Evolutionary conservation across 441 rosid species (phyloP).

Genomic region (Pelargonium myrrhifolium): DNA sequence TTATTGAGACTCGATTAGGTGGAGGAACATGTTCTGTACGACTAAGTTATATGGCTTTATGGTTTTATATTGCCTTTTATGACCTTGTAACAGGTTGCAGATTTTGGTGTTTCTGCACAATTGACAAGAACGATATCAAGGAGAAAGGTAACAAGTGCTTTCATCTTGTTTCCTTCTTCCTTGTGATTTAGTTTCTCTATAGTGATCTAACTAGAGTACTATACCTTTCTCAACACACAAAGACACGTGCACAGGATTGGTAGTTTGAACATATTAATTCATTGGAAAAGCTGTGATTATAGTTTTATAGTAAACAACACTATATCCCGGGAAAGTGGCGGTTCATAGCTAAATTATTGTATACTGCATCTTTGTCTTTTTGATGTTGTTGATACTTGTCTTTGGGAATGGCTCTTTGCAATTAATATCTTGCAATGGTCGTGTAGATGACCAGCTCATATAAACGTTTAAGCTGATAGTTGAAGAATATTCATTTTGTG

Average conservation of each 20-base stretch:
- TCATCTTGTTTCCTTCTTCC: neutral
- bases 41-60: constrained; percentile 11
- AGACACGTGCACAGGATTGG: neutral
- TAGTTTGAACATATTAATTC: neutral
- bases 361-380: neutral
- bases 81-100: constrained; percentile 74
- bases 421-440: no score
- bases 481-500: no score
- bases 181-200: neutral
- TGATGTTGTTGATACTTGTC: neutral
- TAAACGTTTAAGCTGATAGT: no score
- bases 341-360: neutral
- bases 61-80: constrained; percentile 20
- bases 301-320: neutral
- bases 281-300: neutral
- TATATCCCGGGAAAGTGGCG: neutral
- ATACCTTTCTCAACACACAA: neutral
- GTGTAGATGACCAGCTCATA: no score
- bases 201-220: neutral
- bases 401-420: no score
- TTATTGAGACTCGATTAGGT: neutral
- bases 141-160: constrained; percentile 47
- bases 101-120: constrained; percentile 98
- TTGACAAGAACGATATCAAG: constrained; percentile 90
- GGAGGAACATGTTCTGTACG: constrained; percentile 8